Evolutionary conservation across 1,284 basidiomycete genomes (phyloP).

Genomic region (Exsudoporus floridanus): DNA sequence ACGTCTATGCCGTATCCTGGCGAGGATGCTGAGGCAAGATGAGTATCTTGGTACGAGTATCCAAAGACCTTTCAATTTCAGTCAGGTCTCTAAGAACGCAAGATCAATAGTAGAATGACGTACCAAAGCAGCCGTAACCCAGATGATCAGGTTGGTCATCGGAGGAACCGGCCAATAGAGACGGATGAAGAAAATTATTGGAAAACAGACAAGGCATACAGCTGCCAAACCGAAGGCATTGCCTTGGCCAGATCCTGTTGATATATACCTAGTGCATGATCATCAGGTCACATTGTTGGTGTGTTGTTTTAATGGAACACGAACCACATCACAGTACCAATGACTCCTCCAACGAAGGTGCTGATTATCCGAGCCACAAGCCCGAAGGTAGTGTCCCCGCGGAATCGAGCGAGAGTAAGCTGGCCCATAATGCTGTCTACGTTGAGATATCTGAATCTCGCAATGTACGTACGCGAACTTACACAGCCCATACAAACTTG

Average conservation of each 20-base stretch:
- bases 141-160: constrained; percentile 72
- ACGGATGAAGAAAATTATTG: constrained; percentile 65
- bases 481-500: constrained; percentile 59
- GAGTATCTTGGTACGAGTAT: constrained; percentile 67
- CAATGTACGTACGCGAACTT: constrained; percentile 17
- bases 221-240: constrained; percentile 77
- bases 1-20: constrained; percentile 60
- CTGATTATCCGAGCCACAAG: constrained; percentile 62
- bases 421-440: constrained; percentile 65
- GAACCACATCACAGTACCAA: constrained; percentile 73
- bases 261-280: constrained; percentile 60
- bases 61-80: constrained; percentile 55
- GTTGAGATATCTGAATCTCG: neutral
- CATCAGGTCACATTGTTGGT: neutral
- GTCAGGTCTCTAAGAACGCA: neutral
- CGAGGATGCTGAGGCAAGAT: constrained; percentile 44
- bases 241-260: constrained; percentile 61
- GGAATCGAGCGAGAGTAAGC: constrained; percentile 64
- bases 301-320: constrained; percentile 14
- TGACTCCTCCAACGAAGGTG: constrained; percentile 68
- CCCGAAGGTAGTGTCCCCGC: constrained; percentile 76
- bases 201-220: constrained; percentile 68
- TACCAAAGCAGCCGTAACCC: constrained; percentile 69
- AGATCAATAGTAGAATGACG: constrained; percentile 13
- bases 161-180: constrained; percentile 76